phyloP scores from a whole-genome alignment of 1,284 basidiomycete species.

The Papiliotrema laurentii region DNA sequence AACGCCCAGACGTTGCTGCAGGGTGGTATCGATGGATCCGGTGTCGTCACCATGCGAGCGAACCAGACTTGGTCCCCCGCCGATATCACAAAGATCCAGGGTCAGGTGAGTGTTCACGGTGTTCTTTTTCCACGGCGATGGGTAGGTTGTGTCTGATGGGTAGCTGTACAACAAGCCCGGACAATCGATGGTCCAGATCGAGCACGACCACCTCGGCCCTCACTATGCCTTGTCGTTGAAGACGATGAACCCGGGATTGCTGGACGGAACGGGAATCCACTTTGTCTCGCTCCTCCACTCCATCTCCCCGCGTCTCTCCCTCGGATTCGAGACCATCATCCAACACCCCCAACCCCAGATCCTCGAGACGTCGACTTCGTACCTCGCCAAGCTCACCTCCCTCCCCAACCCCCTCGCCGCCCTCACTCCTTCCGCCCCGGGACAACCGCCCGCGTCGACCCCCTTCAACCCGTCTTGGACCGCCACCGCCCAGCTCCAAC shows the following conservation, averaged over 20 bases:
- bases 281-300: constrained; percentile 93
- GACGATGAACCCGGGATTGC: constrained; percentile 85
- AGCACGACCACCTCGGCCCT: constrained; percentile 88
- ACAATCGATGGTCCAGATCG: constrained; percentile 85
- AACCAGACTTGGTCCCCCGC: constrained; percentile 83
- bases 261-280: constrained; percentile 89
- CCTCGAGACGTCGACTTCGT: constrained; percentile 73
- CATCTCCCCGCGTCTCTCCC: constrained; percentile 81
- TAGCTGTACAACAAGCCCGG: constrained; percentile 53
- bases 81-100: constrained; percentile 82
- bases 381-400: constrained; percentile 80
- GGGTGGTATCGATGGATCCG: constrained; percentile 89
- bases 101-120: constrained; percentile 62
- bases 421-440: constrained; percentile 29
- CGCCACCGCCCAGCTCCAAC: constrained; percentile 85
- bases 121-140: too few relatives aligned
- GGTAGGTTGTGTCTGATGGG: constrained; percentile 14
- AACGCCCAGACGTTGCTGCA: constrained; percentile 86
- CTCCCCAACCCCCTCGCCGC: constrained; percentile 50
- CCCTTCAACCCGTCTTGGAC: constrained; percentile 67
- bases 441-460: constrained; percentile 20
- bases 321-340: constrained; percentile 86
- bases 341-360: constrained; percentile 70
- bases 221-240: constrained; percentile 89
- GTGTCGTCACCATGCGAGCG: constrained; percentile 79